phyloP scores from a whole-genome alignment of 1,139 yeast genomes.

The Kodamaea sp. region DNA sequence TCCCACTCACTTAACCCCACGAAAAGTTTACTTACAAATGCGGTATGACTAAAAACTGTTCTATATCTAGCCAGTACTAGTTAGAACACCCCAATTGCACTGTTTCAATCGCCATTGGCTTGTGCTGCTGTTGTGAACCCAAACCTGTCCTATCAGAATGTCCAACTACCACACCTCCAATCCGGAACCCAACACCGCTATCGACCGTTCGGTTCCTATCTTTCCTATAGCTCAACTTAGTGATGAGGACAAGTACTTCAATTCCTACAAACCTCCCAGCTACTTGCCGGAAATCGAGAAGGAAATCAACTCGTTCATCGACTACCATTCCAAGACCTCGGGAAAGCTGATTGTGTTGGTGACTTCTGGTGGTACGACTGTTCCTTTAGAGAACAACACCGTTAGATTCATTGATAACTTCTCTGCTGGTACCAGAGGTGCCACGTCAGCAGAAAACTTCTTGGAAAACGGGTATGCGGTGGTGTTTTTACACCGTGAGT shows the following conservation, averaged over 20 bases:
- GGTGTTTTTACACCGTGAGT: conserved; percentile 87
- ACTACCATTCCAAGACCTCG: conserved; percentile 38
- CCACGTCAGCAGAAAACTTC: conserved; percentile 91
- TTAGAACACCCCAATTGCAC: too few relatives aligned
- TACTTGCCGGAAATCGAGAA: conserved; percentile 64
- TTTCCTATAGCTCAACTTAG: conserved; percentile 74
- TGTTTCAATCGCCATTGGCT: too few relatives aligned
- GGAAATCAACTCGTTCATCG: conserved; percentile 62
- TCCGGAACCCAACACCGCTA: conserved; percentile 73
- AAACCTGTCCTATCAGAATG: too few relatives aligned
- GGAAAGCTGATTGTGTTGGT: conserved; percentile 70
- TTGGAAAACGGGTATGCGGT: conserved; percentile 87
- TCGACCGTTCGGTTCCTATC: conserved; percentile 73
- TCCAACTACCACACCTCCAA: conserved; percentile 55
- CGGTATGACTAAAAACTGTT: too few relatives aligned
- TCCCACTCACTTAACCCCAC: too few relatives aligned
- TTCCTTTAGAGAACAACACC: conserved; percentile 93
- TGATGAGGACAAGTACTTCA: conserved; percentile 79
- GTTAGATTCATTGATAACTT: conserved; percentile 95
- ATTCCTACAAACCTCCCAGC: conserved; percentile 68
- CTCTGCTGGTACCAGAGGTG: conserved; percentile 97
- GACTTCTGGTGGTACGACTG: conserved; percentile 98
- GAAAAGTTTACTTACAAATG: too few relatives aligned
- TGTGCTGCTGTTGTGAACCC: too few relatives aligned
- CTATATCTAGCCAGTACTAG: too few relatives aligned